Conservation (phyloP, 2,329 filamentous ascomycete genomes). For the Ploettnerulaceae sp. region DNA sequence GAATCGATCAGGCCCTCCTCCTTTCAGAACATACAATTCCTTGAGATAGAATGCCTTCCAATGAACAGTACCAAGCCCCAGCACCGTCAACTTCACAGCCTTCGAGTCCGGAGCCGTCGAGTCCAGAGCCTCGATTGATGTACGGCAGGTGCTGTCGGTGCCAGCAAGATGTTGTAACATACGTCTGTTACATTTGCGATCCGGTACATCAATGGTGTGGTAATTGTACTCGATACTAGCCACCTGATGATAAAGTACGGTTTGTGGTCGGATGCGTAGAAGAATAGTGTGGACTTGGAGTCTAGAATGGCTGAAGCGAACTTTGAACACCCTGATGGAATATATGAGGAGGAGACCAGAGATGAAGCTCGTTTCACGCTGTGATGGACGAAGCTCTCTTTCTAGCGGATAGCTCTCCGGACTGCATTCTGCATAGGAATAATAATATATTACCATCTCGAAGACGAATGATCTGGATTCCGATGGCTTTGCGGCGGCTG, state of each 20-base stretch:
- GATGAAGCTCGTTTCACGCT: no score
- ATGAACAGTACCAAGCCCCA: background rate
- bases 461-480: background rate
- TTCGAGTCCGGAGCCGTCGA: background rate
- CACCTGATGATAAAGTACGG: background rate
- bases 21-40: no score
- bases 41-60: no score
- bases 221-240: background rate
- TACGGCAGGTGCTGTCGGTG: slow-evolving; percentile 1
- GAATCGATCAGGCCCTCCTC: no score
- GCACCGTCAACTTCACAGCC: background rate
- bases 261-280: background rate
- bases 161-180: background rate
- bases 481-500: background rate
- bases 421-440: background rate
- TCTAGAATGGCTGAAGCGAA: no score
- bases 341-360: no score
- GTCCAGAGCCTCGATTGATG: background rate
- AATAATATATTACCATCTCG: slow-evolving; percentile 15
- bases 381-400: background rate
- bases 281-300: background rate
- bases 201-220: background rate
- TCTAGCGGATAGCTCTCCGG: slow-evolving; percentile 8
- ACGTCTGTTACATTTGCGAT: background rate
- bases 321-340: no score